Base-by-base conservation (phyloP, 2,329 filamentous ascomycete species). In the Aspergillus uvarum region DNA sequence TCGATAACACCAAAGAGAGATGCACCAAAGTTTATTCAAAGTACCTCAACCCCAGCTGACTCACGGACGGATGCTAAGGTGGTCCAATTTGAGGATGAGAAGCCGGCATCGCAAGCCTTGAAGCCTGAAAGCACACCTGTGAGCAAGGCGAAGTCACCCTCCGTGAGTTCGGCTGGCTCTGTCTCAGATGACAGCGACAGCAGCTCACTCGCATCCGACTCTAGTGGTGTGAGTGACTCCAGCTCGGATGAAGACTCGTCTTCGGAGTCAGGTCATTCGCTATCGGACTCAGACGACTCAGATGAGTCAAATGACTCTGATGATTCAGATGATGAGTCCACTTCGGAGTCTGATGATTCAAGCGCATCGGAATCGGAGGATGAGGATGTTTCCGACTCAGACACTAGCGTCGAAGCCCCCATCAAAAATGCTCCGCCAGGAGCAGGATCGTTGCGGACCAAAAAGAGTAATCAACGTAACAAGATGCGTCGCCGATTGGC, bases 391-490 rank as follows among this genome's bases (percentile, higher is more conserved):
- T 29, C 61, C 58, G 67, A 59, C 55, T 67, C 57, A 32, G 38
- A 57, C 1, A 21, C 54, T 11, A 61, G 56, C 48, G 50, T 32
- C 24, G 58, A 63, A 35, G n/a, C 47, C 14, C 49, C 56, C 12
- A 57, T 58, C 21, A 67, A 67, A 38, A 52, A 68, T 32, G 74
- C 72, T 14, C 71, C 80, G 53, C 82, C 84, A 48, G 79, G 80
- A 4, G 56, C 79, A 60, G 87, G 87, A 16, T 79, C 77, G 32
- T 64, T 69, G 22, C 66, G 70, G 19, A 89, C 87, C 0, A 80
- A 81, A 54, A 74, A 75, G 24, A 82, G 85, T 61, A 89, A 89
- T 64, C 68, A 74, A 31, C 80, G 87, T 44, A 80, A 80, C 47
- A 81, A 81, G 58, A 73, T 82, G 55, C 73, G 77, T 44, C 81